phyloP scores from a whole-genome alignment of 139 green algal genomes.

The Zygnema cylindricum region DNA sequence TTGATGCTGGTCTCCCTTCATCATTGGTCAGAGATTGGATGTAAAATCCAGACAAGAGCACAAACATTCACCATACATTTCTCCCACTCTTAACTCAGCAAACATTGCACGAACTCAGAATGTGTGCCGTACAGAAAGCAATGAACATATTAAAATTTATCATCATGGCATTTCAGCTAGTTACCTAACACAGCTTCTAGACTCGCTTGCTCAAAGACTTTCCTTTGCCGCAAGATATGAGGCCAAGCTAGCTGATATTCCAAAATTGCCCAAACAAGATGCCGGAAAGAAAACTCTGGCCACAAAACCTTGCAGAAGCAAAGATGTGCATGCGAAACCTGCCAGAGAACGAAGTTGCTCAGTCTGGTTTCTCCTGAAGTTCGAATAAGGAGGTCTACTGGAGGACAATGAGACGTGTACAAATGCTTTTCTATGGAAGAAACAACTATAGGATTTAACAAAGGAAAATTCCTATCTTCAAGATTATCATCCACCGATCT shows the following conservation, averaged over 20 bases:
- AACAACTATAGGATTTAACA: too few species aligned
- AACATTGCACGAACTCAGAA: too few species aligned
- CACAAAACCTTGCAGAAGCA: slow-evolving; percentile 72
- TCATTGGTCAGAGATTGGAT: too few species aligned
- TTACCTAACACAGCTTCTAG: neutral
- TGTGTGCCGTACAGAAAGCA: too few species aligned
- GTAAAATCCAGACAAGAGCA: too few species aligned
- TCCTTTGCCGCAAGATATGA: too few species aligned
- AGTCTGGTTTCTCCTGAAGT: slow-evolving; percentile 81
- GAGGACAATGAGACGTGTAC: neutral
- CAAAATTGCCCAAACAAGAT: neutral
- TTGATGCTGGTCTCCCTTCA: too few species aligned
- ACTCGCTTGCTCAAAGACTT: neutral
- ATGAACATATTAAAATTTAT: slow-evolving; percentile 3
- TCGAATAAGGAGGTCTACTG: slow-evolving; percentile 77
- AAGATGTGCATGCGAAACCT: slow-evolving; percentile 80
- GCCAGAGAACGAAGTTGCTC: slow-evolving; percentile 85
- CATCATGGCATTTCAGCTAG: neutral
- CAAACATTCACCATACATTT: too few species aligned
- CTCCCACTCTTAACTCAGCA: too few species aligned
- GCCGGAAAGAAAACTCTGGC: slow-evolving; percentile 73
- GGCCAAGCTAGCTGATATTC: slow-evolving; percentile 4
- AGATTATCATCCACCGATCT: too few species aligned
- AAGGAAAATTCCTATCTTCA: too few species aligned
- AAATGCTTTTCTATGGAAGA: neutral